Percentiles rank a stretch among this genome's conserved stretches.
These are phyloP conservation scores for Scheffersomyces stambukii DNA, from an alignment of 1,139 yeast genomes.

Conservation along the genomic window DNA sequence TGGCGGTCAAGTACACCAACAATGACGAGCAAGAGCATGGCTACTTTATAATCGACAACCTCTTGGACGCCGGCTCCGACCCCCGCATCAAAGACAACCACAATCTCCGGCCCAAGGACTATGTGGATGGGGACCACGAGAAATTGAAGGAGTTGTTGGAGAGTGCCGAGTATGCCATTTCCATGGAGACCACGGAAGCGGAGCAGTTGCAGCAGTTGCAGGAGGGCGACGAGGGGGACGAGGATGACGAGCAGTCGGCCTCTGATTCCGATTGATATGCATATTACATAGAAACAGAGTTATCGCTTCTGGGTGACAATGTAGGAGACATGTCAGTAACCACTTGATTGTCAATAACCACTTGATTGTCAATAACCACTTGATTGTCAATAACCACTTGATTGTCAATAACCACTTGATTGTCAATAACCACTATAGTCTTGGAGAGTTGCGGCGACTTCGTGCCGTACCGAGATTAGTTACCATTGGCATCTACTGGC, in stretches of 20 bases:
- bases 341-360: no score
- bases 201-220: conserved; percentile 21
- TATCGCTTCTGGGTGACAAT: no score
- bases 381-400: no score
- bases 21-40: conserved; percentile 85
- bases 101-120: conserved; percentile 68
- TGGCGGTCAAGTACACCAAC: conserved; percentile 68
- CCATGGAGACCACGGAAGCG: conserved; percentile 33
- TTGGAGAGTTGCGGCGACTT: no score
- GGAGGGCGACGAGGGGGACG: conserved; percentile 21
- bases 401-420: no score
- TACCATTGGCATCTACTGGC: no score
- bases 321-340: no score
- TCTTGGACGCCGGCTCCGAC: conserved; percentile 91
- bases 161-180: conserved; percentile 74
- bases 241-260: conserved; percentile 27
- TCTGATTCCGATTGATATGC: conserved; percentile 35
- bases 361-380: no score
- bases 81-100: conserved; percentile 45
- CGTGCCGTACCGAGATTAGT: no score
- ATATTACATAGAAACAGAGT: conserved; percentile 1
- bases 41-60: conserved; percentile 68
- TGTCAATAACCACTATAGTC: no score
- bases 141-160: conserved; percentile 60
- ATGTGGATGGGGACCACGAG: conserved; percentile 51